phyloP scores from a whole-genome alignment of 352 stramenopile species.

The Pythium aristosporum region DNA sequence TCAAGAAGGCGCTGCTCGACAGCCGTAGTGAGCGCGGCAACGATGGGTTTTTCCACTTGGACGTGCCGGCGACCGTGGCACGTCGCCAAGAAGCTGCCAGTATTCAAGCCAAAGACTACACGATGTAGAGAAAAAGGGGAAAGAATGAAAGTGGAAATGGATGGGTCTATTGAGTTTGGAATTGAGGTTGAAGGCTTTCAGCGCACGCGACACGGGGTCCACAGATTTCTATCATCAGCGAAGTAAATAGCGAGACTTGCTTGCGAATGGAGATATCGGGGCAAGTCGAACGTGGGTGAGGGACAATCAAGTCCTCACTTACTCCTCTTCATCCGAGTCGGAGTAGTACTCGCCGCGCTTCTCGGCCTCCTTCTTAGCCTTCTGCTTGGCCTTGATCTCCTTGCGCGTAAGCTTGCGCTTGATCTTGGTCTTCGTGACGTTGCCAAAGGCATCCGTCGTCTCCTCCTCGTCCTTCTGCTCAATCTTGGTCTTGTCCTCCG shows the following conservation, averaged over 20 bases:
- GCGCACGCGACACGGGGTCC: slow-evolving; percentile 29
- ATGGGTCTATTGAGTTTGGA: slow-evolving; percentile 10
- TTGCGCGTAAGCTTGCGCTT: slow-evolving; percentile 91
- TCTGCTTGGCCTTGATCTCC: slow-evolving; percentile 87
- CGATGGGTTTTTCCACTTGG: slow-evolving; percentile 37
- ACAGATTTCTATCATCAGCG: slow-evolving; percentile 35
- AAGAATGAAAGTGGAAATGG: slow-evolving; percentile 1
- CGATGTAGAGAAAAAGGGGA: slow-evolving; percentile 18
- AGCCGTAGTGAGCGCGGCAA: slow-evolving; percentile 34
- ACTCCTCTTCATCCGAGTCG: slow-evolving; percentile 66
- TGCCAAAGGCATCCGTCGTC: slow-evolving; percentile 78
- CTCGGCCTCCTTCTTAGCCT: slow-evolving; percentile 88
- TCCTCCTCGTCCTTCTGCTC: slow-evolving; percentile 90
- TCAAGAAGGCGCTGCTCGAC: slow-evolving; percentile 37
- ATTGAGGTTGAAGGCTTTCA: slow-evolving; percentile 18
- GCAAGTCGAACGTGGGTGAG: slow-evolving; percentile 29
- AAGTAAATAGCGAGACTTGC: slow-evolving; percentile 32
- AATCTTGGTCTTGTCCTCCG: slow-evolving; percentile 90
- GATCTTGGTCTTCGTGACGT: slow-evolving; percentile 85
- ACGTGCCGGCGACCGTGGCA: slow-evolving; percentile 44
- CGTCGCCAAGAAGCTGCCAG: slow-evolving; percentile 36
- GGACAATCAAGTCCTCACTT: slow-evolving; percentile 28
- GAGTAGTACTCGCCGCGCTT: slow-evolving; percentile 82
- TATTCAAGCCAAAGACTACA: slow-evolving; percentile 30
- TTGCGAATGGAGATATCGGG: slow-evolving; percentile 27